Percentiles rank a stretch among this genome's conserved stretches.
Conservation (phyloP, 345 rosid species). For the Eucalyptus sp. region DNA sequence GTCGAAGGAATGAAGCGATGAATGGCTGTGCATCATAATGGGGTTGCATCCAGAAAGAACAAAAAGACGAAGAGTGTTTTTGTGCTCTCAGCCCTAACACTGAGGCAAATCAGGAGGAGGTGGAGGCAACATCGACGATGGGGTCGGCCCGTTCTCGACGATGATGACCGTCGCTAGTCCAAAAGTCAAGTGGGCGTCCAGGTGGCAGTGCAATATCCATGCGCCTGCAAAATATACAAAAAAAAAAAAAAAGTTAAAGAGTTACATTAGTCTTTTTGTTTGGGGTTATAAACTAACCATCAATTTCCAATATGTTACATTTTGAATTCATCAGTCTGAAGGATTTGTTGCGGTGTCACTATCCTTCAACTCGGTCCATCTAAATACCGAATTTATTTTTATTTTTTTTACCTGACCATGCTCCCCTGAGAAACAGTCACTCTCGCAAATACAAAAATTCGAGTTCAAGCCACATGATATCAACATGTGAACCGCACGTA, state of each 20-base stretch:
- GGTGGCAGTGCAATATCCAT: conserved; percentile 5
- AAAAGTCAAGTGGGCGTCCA: neutral
- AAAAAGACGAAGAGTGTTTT: neutral
- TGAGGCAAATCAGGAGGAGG: neutral
- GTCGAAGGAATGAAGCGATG: neutral
- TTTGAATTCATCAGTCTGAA: neutral
- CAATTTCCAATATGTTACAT: neutral
- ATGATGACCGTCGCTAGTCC: neutral
- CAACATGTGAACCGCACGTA: neutral
- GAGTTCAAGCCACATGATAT: neutral
- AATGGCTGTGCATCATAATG: neutral
- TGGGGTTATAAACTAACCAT: neutral
- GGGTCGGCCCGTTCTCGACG: conserved; percentile 1
- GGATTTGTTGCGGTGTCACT: neutral
- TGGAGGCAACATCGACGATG: neutral
- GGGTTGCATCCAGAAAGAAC: neutral
- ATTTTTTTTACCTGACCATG: neutral
- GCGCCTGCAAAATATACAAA: neutral
- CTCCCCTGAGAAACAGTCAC: neutral
- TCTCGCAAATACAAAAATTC: neutral
- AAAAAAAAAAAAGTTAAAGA: neutral
- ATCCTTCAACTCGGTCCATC: neutral
- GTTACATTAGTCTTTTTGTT: neutral
- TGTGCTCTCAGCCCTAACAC: neutral
- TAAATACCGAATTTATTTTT: neutral